Evolutionary conservation across 1,284 basidiomycete species (phyloP).

Genomic region (Tilletia walkeri): DNA sequence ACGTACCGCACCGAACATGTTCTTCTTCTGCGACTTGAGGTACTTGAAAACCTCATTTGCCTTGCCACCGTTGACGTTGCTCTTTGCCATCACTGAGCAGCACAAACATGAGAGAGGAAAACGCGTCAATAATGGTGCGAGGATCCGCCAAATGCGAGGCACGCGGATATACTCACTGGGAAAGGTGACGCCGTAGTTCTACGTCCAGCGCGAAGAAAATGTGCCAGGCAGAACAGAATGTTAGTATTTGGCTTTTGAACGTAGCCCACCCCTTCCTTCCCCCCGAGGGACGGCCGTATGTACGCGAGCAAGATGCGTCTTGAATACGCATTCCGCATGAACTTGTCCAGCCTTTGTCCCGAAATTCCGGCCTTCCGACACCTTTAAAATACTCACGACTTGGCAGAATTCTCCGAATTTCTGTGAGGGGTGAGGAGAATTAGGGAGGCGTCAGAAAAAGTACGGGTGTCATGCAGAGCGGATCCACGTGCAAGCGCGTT

Average conservation of each 20-base stretch:
- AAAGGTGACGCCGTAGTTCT: conserved; percentile 55
- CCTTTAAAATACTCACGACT: conserved; percentile 32
- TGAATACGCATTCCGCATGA: too few relatives aligned
- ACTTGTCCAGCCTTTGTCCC: too few relatives aligned
- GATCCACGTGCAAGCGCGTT: too few relatives aligned
- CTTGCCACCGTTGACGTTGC: conserved; percentile 78
- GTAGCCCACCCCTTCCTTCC: too few relatives aligned
- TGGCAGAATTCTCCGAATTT: conserved; percentile 44
- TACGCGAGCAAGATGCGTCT: too few relatives aligned
- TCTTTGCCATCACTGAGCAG: conserved; percentile 54
- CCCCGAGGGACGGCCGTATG: too few relatives aligned
- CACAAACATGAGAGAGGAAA: neutral
- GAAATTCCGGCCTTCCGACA: too few relatives aligned
- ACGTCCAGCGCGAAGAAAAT: neutral
- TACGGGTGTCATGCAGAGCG: neutral
- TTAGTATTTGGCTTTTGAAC: neutral
- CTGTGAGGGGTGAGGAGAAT: neutral
- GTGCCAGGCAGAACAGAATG: neutral
- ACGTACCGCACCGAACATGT: conserved; percentile 69
- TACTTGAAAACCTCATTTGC: conserved; percentile 78
- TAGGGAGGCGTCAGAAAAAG: neutral
- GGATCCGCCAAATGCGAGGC: neutral
- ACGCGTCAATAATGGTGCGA: neutral
- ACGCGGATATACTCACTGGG: conserved; percentile 25
- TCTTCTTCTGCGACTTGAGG: conserved; percentile 76